phyloP scores from a whole-genome alignment of 164 flowering plant species.

The Platanus orientalis region DNA sequence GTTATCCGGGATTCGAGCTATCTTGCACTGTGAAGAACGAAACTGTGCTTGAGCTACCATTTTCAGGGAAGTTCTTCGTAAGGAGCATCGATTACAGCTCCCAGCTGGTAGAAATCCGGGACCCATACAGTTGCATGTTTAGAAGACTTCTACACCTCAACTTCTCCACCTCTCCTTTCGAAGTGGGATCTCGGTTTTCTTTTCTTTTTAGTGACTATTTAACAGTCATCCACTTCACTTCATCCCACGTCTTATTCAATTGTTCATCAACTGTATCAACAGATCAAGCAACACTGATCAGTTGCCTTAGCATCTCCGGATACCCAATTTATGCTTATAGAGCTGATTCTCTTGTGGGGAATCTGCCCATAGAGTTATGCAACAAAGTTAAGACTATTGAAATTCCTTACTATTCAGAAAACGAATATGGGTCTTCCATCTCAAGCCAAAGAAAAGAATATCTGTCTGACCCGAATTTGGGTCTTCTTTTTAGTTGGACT shows the following conservation, averaged over 20 bases:
- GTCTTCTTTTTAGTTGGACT: background rate
- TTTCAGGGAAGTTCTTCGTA: slow-evolving; percentile 5
- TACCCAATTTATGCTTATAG: background rate
- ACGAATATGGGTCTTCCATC: no score
- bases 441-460: background rate
- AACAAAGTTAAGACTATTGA: background rate
- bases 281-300: background rate
- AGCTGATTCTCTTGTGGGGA: background rate
- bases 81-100: background rate
- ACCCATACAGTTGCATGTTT: background rate
- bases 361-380: background rate
- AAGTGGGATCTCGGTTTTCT: no score
- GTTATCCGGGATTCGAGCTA: slow-evolving; percentile 5
- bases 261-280: background rate
- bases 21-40: background rate
- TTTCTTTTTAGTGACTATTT: background rate
- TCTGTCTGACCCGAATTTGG: background rate
- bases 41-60: slow-evolving; percentile 4
- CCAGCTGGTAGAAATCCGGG: background rate
- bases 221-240: no score
- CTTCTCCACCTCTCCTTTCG: background rate
- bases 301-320: background rate
- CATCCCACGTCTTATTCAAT: no score
- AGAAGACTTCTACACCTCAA: background rate
- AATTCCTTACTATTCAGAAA: no score